A percentile compares a stretch with the other conserved stretches of the same genome.
These are phyloP conservation scores for Blastobotrys attinorum DNA, from an alignment of 805 yeast species.

Conservation along the genomic window DNA sequence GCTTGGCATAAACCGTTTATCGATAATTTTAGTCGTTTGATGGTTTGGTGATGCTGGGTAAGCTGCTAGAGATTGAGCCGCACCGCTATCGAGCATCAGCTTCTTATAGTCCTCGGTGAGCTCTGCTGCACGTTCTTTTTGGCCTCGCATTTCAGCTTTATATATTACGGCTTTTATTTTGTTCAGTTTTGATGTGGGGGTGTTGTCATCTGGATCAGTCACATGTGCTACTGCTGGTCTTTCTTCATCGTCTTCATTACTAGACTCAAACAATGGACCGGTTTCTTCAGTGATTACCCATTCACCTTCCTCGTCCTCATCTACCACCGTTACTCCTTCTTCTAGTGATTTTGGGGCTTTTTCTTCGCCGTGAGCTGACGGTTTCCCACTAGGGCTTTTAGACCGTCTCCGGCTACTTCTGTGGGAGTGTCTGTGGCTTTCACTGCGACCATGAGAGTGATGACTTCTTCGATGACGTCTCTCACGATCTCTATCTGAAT, in stretches of 20 bases:
- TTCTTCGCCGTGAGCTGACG: neutral
- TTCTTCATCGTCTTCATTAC: neutral
- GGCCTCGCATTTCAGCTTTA: conserved; percentile 29
- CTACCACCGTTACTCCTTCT: neutral
- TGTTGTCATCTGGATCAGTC: neutral
- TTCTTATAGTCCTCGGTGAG: conserved; percentile 23
- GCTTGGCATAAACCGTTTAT: conserved; percentile 4
- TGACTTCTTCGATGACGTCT: too few relatives aligned
- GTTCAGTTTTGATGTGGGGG: conserved; percentile 25
- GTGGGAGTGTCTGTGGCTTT: neutral
- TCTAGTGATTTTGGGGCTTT: neutral
- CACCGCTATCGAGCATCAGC: conserved; percentile 13
- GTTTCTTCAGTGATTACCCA: conserved; percentile 6
- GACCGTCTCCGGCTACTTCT: neutral
- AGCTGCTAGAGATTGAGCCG: conserved; percentile 3
- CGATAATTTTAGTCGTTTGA: conserved; percentile 7
- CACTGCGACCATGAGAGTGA: too few relatives aligned
- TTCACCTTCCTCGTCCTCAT: conserved; percentile 6
- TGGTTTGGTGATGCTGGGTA: conserved; percentile 6
- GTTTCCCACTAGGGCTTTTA: too few relatives aligned
- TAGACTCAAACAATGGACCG: neutral
- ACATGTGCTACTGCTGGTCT: neutral
- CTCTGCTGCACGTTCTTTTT: conserved; percentile 17
- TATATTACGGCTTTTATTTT: conserved; percentile 28
- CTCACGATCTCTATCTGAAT: too few relatives aligned